Conservation (phyloP, 179 eudicot genomes). For the Camellia oleifera region DNA sequence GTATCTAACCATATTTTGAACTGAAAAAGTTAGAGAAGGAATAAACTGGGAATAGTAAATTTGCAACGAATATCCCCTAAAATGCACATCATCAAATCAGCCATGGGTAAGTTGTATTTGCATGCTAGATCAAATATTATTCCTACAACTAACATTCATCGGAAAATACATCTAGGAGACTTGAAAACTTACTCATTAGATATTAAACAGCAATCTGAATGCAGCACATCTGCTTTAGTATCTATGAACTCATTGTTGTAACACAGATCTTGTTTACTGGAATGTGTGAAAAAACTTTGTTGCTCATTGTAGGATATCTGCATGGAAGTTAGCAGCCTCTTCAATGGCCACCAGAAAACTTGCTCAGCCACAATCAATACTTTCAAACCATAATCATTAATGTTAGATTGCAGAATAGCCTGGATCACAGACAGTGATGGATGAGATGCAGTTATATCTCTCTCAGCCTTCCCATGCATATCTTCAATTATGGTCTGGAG, state of each 20-base stretch:
- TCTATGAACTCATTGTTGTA: slow-evolving; percentile 16
- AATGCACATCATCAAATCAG: background rate
- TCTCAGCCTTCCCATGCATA: slow-evolving; percentile 36
- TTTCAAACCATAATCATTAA: slow-evolving; percentile 24
- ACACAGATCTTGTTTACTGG: slow-evolving; percentile 15
- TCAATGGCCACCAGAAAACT: slow-evolving; percentile 56
- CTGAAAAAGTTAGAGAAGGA: background rate
- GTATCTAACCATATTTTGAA: background rate
- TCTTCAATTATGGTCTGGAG: slow-evolving; percentile 44
- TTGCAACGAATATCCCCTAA: background rate
- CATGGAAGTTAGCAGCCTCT: slow-evolving; percentile 48
- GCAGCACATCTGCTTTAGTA: slow-evolving; percentile 24
- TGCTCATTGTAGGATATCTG: slow-evolving; percentile 32
- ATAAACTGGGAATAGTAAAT: background rate
- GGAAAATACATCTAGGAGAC: slow-evolving; percentile 6
- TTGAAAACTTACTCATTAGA: slow-evolving; percentile 50
- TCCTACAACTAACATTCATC: background rate
- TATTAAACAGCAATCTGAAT: slow-evolving; percentile 43
- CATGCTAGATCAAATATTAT: background rate
- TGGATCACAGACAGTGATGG: slow-evolving; percentile 55
- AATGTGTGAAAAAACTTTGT: slow-evolving; percentile 17
- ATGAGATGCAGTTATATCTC: slow-evolving; percentile 46
- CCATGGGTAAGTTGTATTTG: background rate
- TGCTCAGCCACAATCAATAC: slow-evolving; percentile 58
- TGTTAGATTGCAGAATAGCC: slow-evolving; percentile 38